phyloP scores from a whole-genome alignment of 208 protist genomes.

The Balamuthia mandrillaris region DNA sequence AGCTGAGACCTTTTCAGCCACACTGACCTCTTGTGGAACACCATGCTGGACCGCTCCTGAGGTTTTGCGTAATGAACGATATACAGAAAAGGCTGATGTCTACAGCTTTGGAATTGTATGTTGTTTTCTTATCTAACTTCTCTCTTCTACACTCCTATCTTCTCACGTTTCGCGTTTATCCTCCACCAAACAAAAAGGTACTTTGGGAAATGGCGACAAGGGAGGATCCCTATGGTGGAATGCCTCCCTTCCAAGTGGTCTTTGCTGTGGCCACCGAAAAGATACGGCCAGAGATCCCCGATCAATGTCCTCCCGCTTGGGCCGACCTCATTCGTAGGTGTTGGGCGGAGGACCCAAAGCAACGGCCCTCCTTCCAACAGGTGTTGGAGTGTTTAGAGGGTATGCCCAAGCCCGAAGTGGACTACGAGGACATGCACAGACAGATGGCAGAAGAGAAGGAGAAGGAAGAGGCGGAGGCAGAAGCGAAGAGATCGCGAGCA shows the following conservation, averaged over 20 bases:
- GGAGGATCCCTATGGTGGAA: slow-evolving; percentile 11
- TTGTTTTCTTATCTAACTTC: neutral
- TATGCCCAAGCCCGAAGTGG: no score
- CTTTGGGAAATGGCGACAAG: slow-evolving; percentile 14
- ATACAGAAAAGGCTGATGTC: slow-evolving; percentile 25
- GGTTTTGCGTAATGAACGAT: slow-evolving; percentile 20
- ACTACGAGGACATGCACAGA: no score
- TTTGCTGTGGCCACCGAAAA: neutral
- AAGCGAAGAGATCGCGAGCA: no score
- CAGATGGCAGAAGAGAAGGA: no score
- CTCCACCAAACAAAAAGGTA: no score
- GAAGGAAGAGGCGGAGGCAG: no score
- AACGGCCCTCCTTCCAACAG: slow-evolving; percentile 3
- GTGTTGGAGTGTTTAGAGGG: neutral
- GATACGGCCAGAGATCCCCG: neutral
- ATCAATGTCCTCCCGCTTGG: neutral
- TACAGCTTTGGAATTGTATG: slow-evolving; percentile 12
- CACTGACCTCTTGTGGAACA: slow-evolving; percentile 35
- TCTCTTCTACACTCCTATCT: neutral
- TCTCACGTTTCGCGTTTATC: neutral
- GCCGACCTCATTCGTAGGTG: neutral
- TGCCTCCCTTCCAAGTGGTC: slow-evolving; percentile 36
- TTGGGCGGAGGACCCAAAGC: neutral
- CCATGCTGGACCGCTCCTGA: slow-evolving; percentile 33
- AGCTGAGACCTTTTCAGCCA: neutral